Evolutionary conservation across 768 basidiomycete species (phyloP), one percentile per base, ranked within the genome.

Genomic region (Phlegmacium glaucopus): DNA sequence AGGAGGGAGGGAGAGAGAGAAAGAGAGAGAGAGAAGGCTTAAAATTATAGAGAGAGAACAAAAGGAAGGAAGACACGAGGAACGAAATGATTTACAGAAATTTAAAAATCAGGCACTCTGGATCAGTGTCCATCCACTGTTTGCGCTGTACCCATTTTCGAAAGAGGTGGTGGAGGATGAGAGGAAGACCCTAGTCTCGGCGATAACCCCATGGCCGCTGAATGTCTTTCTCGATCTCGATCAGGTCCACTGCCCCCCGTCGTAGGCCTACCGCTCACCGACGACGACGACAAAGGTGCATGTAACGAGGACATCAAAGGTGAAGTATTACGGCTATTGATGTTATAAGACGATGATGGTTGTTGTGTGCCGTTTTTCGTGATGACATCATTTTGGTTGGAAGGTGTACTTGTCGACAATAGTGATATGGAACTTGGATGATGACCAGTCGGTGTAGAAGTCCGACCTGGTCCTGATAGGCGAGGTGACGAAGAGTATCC

Each of bases 81-180:
- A n/a, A n/a, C n/a, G n/a, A n/a, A n/a, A n/a, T n/a, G n/a, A n/a
- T n/a, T n/a, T n/a, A n/a, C n/a, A n/a, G n/a, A n/a, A n/a, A 46
- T 13, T 25, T 13, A 27, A 37, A 46, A 29, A 39, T 46, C 27
- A 22, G 22, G 22, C 22, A 22, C 22, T 3, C 22, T 34, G 32
- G 6, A 43, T 58, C 32, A 73, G 48, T 61, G 68, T 11, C 71
- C 70, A 52, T 72, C 72, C 28, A 69, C 62, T 52, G 71, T 67
- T 54, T 73, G 71, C 7, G 72, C 69, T 15, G 75, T 60, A 49
- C 66, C 68, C 63, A 77, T 68, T 50, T 75, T 77, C 12, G 72
- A 65, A 22, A 67, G 57, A 27, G 67, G 61, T 16, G 63, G 62
- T 36, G 67, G 59, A 26, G 56, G 54, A 25, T 45, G 41, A 36